phyloP scores from a whole-genome alignment of 768 basidiomycete genomes.

The Termitomyces sp. region DNA sequence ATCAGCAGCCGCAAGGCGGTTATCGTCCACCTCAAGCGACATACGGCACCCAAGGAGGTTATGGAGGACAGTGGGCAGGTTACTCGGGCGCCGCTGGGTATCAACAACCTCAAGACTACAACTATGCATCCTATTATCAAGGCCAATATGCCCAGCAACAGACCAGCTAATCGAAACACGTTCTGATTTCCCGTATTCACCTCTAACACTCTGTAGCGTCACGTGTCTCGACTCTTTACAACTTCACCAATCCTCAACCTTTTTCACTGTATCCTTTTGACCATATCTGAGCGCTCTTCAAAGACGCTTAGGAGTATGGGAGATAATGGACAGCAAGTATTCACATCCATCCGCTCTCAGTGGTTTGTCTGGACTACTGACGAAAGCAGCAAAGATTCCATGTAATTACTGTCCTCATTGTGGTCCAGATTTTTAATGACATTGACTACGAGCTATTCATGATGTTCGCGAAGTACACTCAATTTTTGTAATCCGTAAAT shows the following conservation, averaged over 20 bases:
- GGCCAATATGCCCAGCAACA: slow-evolving; percentile 81
- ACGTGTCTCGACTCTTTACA: slow-evolving; percentile 19
- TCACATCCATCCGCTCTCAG: slow-evolving; percentile 8
- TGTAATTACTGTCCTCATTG: slow-evolving; percentile 11
- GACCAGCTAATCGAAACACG: slow-evolving; percentile 29
- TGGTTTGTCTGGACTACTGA: slow-evolving; percentile 14
- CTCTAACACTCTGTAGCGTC: slow-evolving; percentile 40
- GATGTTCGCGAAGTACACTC: too few relatives aligned
- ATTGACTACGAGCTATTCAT: neutral
- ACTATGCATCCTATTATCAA: slow-evolving; percentile 86
- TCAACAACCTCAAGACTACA: slow-evolving; percentile 66
- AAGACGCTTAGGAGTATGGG: slow-evolving; percentile 6
- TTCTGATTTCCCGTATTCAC: slow-evolving; percentile 26
- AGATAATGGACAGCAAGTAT: slow-evolving; percentile 16
- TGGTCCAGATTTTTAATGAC: slow-evolving; percentile 9
- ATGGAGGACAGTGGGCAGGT: slow-evolving; percentile 44
- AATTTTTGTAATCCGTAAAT: too few relatives aligned
- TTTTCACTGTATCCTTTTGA: slow-evolving; percentile 2
- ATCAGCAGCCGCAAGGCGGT: slow-evolving; percentile 42
- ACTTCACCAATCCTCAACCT: slow-evolving; percentile 10
- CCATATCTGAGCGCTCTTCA: slow-evolving; percentile 6
- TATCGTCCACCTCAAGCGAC: slow-evolving; percentile 66
- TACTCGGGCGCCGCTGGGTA: slow-evolving; percentile 41
- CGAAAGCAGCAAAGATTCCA: slow-evolving; percentile 10
- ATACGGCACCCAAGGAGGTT: slow-evolving; percentile 43